Percentiles rank a stretch among this genome's conserved stretches.
phyloP scores from a whole-genome alignment of 108 stramenopile species.

The Chaetoceros muelleri region DNA sequence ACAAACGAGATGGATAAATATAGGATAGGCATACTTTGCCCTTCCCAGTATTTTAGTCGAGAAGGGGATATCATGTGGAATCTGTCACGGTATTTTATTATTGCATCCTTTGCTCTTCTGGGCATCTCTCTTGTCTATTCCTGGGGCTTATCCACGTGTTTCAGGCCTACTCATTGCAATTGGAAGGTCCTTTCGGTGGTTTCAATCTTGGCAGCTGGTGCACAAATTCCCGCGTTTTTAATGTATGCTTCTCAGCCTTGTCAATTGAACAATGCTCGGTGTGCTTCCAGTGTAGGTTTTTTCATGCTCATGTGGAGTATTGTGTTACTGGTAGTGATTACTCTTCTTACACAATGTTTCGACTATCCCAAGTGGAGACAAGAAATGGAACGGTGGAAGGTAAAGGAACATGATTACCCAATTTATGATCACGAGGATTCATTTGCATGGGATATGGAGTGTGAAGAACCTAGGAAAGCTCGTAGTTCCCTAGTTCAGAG shows the following conservation, averaged over 20 bases:
- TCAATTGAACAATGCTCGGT: slow-evolving; percentile 9
- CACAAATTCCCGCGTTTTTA: slow-evolving; percentile 14
- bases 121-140: slow-evolving; percentile 7
- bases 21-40: background rate
- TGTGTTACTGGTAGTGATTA: slow-evolving; percentile 15
- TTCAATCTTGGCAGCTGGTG: slow-evolving; percentile 8
- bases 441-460: too few species aligned
- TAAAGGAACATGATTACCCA: slow-evolving; percentile 3
- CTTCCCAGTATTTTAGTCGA: background rate
- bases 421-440: background rate
- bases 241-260: slow-evolving; percentile 17
- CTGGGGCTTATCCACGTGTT: slow-evolving; percentile 7
- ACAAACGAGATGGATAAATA: background rate
- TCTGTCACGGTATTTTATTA: slow-evolving; percentile 7
- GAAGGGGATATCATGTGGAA: slow-evolving; percentile 13
- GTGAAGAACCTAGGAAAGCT: background rate
- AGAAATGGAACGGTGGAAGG: slow-evolving; percentile 14
- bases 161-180: slow-evolving; percentile 5
- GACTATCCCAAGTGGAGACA: slow-evolving; percentile 16
- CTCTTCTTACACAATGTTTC: slow-evolving; percentile 19
- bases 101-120: slow-evolving; percentile 6
- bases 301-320: slow-evolving; percentile 17
- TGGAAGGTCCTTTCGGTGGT: slow-evolving; percentile 9
- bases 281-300: slow-evolving; percentile 7
- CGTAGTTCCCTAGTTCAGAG: background rate